phyloP scores from a whole-genome alignment of 2,329 filamentous ascomycete species.

The Xylaria sp. region DNA sequence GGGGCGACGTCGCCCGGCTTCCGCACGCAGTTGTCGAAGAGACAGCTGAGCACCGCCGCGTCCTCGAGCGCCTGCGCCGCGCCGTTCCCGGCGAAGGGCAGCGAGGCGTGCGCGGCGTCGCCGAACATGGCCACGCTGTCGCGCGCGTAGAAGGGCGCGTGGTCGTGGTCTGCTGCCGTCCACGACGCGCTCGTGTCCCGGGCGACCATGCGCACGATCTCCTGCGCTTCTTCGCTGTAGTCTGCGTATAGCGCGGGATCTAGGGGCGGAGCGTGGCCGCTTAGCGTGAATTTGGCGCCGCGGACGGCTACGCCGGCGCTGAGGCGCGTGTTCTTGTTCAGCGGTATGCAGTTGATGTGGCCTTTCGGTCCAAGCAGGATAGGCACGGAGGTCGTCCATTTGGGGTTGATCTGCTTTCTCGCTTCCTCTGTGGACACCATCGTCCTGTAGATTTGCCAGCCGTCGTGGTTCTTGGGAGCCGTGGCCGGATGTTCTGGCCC shows the following conservation, averaged over 20 bases:
- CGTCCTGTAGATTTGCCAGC: conserved; percentile 49
- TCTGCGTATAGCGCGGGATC: conserved; percentile 47
- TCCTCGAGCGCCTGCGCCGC: conserved; percentile 55
- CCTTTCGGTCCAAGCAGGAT: conserved; percentile 50
- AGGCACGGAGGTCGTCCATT: conserved; percentile 49
- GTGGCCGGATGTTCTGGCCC: conserved; percentile 48
- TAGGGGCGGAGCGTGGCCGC: conserved; percentile 33
- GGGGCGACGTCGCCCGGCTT: conserved; percentile 29
- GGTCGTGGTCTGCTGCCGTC: conserved; percentile 50
- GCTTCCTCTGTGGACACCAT: conserved; percentile 47
- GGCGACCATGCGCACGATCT: conserved; percentile 49
- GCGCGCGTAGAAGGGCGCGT: conserved; percentile 48
- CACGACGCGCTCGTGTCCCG: conserved; percentile 49
- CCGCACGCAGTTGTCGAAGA: conserved; percentile 41
- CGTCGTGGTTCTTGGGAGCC: conserved; percentile 49
- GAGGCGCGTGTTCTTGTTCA: conserved; percentile 50
- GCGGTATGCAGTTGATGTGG: conserved; percentile 50
- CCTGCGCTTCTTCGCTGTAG: conserved; percentile 49
- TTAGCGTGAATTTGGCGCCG: conserved; percentile 34
- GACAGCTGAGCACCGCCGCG: conserved; percentile 46
- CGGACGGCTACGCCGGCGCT: conserved; percentile 51
- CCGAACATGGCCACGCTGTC: conserved; percentile 48
- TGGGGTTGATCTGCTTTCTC: conserved; percentile 44
- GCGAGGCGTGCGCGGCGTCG: conserved; percentile 51
- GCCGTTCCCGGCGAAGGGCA: conserved; percentile 53